Evolutionary conservation across 371 early-diverging fungal species (phyloP), one percentile per base, ranked within the genome.

Genomic region (Zychaea mexicana): DNA sequence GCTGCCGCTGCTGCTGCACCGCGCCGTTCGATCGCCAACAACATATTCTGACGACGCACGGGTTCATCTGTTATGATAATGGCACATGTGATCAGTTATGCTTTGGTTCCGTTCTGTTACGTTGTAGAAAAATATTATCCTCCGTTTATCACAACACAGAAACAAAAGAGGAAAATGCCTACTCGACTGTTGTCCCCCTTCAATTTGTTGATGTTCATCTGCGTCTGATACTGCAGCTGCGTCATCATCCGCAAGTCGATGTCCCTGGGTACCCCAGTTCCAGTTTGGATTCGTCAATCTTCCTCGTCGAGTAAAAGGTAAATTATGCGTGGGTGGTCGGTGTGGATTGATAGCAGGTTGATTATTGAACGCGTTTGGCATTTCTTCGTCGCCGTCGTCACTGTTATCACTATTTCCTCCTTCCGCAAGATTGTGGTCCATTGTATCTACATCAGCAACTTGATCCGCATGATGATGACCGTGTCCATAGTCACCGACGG

Each of bases 211-310:
- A 26, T 24, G 52, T 53, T 17, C 33, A 53, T 19, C 45, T 27
- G 39, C 58, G 36, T 19, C 47, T 58, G n/a, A 21, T 59, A 22
- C 54, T 53, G 36, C 53, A 15, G 30, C 30, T 15, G n/a, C n/a
- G 13, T 58, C 19, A 13, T 58, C 67, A 21, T 57, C 57, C 9
- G 17, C 28, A 17, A 68, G 38, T 2, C 69, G 60, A 54, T 68
- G 64, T 12, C 69, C 69, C 5, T 31, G 55, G 1, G 58, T 56
- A 22, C 69, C 64, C 69, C 69, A 64, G 32, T 64, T 60, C 65
- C 69, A 68, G 47, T 45, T 42, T n/a, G 64, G 54, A 49, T 62
- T 62, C 2, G 32, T 52, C 5, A 66, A 36, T 15, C 57, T 36
- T n/a, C 45, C 62, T 4, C 61, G 66, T 10, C 61, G 66, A 19